These are phyloP conservation scores for Angomonas deanei DNA, from an alignment of 208 protist species.

Conservation along the genomic window DNA sequence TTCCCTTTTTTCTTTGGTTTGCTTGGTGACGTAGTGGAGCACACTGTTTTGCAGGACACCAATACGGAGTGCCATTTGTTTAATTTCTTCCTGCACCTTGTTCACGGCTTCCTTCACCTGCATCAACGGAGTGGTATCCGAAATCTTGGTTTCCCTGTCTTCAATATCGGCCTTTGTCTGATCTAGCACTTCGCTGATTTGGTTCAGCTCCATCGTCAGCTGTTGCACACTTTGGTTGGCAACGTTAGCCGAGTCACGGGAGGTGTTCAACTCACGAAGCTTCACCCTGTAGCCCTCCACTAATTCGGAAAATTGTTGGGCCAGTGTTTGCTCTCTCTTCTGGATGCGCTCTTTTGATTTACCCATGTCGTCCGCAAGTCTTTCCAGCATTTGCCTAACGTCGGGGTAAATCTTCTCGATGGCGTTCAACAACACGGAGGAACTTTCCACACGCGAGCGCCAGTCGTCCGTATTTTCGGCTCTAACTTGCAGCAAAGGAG, in stretches of 20 bases:
- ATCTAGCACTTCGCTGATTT: constrained; percentile 79
- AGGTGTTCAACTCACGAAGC: constrained; percentile 80
- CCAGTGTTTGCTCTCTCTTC: constrained; percentile 85
- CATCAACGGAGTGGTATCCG: constrained; percentile 84
- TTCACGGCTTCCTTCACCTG: constrained; percentile 84
- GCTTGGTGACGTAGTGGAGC: constrained; percentile 77
- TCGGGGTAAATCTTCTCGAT: constrained; percentile 90
- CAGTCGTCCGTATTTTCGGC: constrained; percentile 64
- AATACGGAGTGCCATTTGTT: constrained; percentile 86
- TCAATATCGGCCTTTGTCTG: constrained; percentile 84
- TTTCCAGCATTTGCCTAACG: constrained; percentile 78
- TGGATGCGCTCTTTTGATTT: constrained; percentile 85
- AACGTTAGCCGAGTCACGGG: constrained; percentile 66
- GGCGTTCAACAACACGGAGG: constrained; percentile 72
- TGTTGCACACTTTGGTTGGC: constrained; percentile 82
- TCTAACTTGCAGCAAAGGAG: constrained; percentile 72
- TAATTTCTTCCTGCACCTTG: constrained; percentile 84
- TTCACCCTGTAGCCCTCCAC: constrained; percentile 87
- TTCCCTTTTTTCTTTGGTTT: constrained; percentile 70
- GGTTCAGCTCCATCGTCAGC: constrained; percentile 84
- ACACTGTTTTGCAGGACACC: constrained; percentile 87
- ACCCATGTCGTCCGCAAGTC: constrained; percentile 77
- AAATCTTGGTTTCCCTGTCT: constrained; percentile 82
- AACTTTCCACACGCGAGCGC: constrained; percentile 78
- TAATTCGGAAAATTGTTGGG: constrained; percentile 87